phyloP scores from a whole-genome alignment of 352 stramenopile species.

The Phytophthora fragariaefolia region DNA sequence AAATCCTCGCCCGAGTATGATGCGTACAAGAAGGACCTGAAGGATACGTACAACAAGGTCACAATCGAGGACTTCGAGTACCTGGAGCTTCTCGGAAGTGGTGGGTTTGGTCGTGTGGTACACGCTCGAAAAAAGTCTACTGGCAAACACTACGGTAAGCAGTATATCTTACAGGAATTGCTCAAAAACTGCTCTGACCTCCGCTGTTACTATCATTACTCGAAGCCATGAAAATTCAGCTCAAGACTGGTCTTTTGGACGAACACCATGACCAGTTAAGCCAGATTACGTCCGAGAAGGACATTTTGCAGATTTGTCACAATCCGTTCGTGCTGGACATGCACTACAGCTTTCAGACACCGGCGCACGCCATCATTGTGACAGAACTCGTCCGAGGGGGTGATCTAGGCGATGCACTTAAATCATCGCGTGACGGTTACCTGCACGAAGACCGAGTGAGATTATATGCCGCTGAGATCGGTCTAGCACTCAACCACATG shows the following conservation, averaged over 20 bases:
- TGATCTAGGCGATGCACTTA: constrained; percentile 81
- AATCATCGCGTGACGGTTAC: constrained; percentile 69
- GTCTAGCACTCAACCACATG: constrained; percentile 88
- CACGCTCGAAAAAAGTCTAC: constrained; percentile 91
- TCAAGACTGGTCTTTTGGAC: constrained; percentile 90
- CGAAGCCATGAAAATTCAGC: constrained; percentile 94
- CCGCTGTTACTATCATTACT: no score
- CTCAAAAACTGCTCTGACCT: no score
- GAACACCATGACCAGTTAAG: constrained; percentile 84
- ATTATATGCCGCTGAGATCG: constrained; percentile 88
- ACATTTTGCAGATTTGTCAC: constrained; percentile 87
- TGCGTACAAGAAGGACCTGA: constrained; percentile 76
- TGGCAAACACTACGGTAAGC: constrained; percentile 87
- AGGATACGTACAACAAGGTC: constrained; percentile 89
- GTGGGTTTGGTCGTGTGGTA: constrained; percentile 91
- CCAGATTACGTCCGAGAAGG: constrained; percentile 91
- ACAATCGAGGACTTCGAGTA: constrained; percentile 88
- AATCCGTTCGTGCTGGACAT: constrained; percentile 92
- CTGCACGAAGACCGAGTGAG: constrained; percentile 78
- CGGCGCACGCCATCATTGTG: constrained; percentile 87
- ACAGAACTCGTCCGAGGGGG: constrained; percentile 86
- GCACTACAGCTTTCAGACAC: constrained; percentile 92
- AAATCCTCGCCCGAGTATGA: constrained; percentile 76
- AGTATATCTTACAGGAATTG: no score
- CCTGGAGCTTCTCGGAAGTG: constrained; percentile 86